Evolutionary conservation across 345 rosid species (phyloP), one percentile per base, ranked within the genome.

Genomic region (Populus davidiana): DNA sequence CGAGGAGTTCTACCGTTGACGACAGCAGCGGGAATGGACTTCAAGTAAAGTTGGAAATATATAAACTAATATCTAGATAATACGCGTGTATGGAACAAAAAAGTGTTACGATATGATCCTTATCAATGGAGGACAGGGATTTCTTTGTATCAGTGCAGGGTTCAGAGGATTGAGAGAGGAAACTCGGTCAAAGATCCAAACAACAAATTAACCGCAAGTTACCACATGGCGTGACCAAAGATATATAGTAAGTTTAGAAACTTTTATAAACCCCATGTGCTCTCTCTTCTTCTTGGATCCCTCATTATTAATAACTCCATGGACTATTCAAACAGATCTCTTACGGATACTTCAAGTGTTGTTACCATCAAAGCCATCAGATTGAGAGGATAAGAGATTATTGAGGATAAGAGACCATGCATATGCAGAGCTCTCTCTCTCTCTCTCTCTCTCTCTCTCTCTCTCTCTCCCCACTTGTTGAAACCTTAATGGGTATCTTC

Each of bases 281-380:
- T 18, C 17, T 68, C 8, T 33, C 62, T 47, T 59, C 62, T 47
- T 67, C 43, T 73, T n/a, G 77, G 81, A 80, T 67, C 33, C 56
- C 61, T 75, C 69, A 12, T 20, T 9, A n/a, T 61, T 35, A 31
- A 6, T 49, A 31, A 23, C n/a, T 64, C 44, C 5, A 1, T 20
- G 50, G 47, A 2, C 47, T 43, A 11, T 10, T 12, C 47, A 68
- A 35, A 20, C 49, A 68, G 8, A 59, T 10, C 64, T n/a, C 29
- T 54, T 6, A 2, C 2, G 59, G 59, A 52, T 52, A 52, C 61
- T 59, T n/a, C 63, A 9, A 23, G 13, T 59, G 29, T 12, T 23
- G 63, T 23, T 59, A 9, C 63, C 63, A n/a, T 56, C 63, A 52
- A 5, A 20, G 10, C 59, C 10, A 20, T 52, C 59, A 7, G 20